Evolutionary conservation across 1,139 yeast genomes (phyloP).

Genomic region (Diutina catenulata): DNA sequence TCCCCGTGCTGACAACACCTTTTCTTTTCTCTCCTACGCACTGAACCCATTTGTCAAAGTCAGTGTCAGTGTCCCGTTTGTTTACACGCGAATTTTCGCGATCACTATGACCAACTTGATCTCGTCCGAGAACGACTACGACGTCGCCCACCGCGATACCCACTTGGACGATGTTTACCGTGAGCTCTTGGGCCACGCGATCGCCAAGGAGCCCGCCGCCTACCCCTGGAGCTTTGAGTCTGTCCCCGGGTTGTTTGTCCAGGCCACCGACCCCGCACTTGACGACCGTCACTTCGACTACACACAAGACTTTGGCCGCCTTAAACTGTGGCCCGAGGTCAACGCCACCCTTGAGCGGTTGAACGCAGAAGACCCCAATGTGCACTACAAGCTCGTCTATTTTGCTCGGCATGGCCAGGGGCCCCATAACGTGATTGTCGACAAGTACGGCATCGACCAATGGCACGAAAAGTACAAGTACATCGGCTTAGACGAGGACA

Average conservation of each 20-base stretch:
- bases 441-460: conserved; percentile 10
- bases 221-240: conserved; percentile 11
- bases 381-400: conserved; percentile 9
- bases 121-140: neutral
- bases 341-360: conserved; percentile 20
- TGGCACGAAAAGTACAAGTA: conserved; percentile 20
- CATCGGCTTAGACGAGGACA: conserved; percentile 20
- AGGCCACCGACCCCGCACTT: conserved; percentile 8
- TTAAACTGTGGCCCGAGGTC: conserved; percentile 35
- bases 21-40: no score
- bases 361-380: conserved; percentile 23
- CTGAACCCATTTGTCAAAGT: no score
- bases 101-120: conserved; percentile 1
- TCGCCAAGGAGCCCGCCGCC: neutral
- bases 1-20: no score
- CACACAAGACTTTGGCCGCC: conserved; percentile 35
- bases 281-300: conserved; percentile 40
- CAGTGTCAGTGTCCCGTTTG: no score
- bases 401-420: conserved; percentile 33
- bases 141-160: conserved; percentile 4
- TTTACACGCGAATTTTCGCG: no score
- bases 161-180: neutral
- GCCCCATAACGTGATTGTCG: conserved; percentile 23
- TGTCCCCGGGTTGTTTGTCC: conserved; percentile 10
- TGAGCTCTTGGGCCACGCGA: neutral